Conservation (phyloP, 2,329 filamentous ascomycete species). For the Ophiostoma sp. region DNA sequence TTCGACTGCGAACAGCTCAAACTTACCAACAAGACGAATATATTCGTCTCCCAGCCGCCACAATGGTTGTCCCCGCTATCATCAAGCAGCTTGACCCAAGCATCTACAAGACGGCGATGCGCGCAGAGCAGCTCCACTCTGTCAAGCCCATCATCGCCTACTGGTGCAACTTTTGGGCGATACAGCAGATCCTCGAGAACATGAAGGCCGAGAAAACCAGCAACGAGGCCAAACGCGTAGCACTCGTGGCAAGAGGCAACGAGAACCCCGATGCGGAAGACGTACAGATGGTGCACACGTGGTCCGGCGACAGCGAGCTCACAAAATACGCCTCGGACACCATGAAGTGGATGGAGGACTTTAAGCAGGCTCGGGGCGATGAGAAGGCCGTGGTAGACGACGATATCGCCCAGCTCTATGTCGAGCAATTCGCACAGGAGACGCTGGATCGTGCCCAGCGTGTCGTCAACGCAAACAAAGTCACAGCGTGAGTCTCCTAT, state of each 20-base stretch:
- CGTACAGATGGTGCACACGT: constrained; percentile 47
- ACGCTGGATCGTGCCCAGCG: constrained; percentile 81
- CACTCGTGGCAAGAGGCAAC: background rate
- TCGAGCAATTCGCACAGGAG: constrained; percentile 89
- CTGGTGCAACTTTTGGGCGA: constrained; percentile 92
- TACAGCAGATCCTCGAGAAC: constrained; percentile 72
- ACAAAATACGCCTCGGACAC: constrained; percentile 89
- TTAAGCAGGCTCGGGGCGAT: constrained; percentile 65
- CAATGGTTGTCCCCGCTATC: constrained; percentile 69
- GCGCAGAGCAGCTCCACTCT: constrained; percentile 77
- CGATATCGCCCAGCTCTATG: constrained; percentile 78
- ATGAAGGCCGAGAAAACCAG: background rate
- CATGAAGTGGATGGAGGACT: constrained; percentile 73
- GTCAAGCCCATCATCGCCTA: constrained; percentile 86
- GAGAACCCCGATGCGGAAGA: constrained; percentile 2
- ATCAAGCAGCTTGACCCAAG: constrained; percentile 77
- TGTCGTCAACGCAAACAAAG: constrained; percentile 74
- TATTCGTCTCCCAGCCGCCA: constrained; percentile 24
- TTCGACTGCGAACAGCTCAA: background rate
- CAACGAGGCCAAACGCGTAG: background rate
- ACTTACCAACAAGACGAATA: background rate
- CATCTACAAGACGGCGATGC: constrained; percentile 64
- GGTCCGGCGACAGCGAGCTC: constrained; percentile 62
- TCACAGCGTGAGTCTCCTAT: constrained; percentile 49
- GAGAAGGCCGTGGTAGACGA: constrained; percentile 87